Conservation (phyloP, 2,329 filamentous ascomycete genomes). For the Hypomyces perniciosus region DNA sequence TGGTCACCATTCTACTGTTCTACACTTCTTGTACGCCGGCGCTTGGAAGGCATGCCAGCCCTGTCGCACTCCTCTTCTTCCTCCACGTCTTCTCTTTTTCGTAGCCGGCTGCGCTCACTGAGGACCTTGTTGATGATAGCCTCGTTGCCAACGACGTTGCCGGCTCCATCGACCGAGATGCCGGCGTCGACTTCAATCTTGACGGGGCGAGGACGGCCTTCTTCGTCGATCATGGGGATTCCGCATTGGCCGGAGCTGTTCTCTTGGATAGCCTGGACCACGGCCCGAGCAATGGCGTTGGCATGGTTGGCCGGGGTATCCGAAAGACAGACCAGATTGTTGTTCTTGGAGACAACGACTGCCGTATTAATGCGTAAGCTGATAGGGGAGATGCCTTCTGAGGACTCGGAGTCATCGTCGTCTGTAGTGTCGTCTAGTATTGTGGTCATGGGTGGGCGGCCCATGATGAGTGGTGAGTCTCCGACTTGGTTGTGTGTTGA, state of each 20-base stretch:
- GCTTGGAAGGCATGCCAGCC: conserved; percentile 17
- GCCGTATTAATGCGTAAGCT: conserved; percentile 43
- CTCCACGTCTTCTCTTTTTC: conserved; percentile 14
- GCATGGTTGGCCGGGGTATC: conserved; percentile 35
- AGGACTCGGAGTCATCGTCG: conserved; percentile 15
- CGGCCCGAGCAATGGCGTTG: conserved; percentile 36
- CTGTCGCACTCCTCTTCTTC: conserved; percentile 13
- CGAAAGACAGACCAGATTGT: conserved; percentile 43
- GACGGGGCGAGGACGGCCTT: conserved; percentile 37
- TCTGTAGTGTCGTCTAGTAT: conserved; percentile 10
- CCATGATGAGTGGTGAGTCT: conserved; percentile 7
- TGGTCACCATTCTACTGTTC: not conserved
- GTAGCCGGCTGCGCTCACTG: conserved; percentile 16
- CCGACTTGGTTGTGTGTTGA: not conserved
- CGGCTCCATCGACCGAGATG: conserved; percentile 36
- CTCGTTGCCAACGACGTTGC: conserved; percentile 39
- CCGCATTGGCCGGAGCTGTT: conserved; percentile 34
- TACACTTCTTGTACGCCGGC: conserved; percentile 15
- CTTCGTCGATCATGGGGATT: conserved; percentile 41
- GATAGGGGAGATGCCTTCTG: conserved; percentile 32
- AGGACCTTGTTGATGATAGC: conserved; percentile 24
- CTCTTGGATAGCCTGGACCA: conserved; percentile 40
- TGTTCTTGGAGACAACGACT: conserved; percentile 39
- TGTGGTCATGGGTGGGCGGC: conserved; percentile 7
- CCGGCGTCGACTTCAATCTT: conserved; percentile 40